Evolutionary conservation across 352 stramenopile species (phyloP).

Genomic region (Elongisporangium prolatum): DNA sequence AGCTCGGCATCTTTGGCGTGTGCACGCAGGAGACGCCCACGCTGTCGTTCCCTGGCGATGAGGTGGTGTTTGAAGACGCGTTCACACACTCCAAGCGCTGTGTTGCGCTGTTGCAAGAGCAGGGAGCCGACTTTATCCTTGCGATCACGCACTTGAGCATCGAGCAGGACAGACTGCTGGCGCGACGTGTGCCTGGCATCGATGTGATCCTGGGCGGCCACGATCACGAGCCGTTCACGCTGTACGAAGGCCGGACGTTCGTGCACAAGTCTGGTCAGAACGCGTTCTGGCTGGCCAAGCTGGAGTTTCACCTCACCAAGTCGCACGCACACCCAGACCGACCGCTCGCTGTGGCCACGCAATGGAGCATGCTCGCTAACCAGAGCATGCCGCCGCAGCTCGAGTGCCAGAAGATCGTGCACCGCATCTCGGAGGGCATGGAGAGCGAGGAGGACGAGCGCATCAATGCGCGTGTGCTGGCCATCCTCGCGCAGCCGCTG

Average conservation of each 20-base stretch:
- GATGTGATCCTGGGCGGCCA: slow-evolving; percentile 88
- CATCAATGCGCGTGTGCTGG: slow-evolving; percentile 44
- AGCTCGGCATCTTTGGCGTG: slow-evolving; percentile 67
- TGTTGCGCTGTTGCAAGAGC: slow-evolving; percentile 48
- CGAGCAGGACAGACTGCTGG: slow-evolving; percentile 66
- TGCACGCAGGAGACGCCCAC: slow-evolving; percentile 61
- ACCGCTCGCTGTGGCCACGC: slow-evolving; percentile 42
- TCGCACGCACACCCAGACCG: slow-evolving; percentile 28
- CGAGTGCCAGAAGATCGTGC: slow-evolving; percentile 60
- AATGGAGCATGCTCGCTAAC: slow-evolving; percentile 85
- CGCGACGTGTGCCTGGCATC: slow-evolving; percentile 56
- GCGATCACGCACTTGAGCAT: slow-evolving; percentile 83
- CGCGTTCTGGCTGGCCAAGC: slow-evolving; percentile 76
- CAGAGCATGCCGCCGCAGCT: slow-evolving; percentile 45
- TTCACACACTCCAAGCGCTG: slow-evolving; percentile 42
- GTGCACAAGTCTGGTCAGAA: slow-evolving; percentile 91
- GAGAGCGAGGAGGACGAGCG: slow-evolving; percentile 42
- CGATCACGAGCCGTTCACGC: slow-evolving; percentile 88
- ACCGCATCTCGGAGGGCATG: slow-evolving; percentile 65
- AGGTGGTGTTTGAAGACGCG: slow-evolving; percentile 47
- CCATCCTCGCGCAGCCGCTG: slow-evolving; percentile 41
- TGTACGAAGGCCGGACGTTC: slow-evolving; percentile 76
- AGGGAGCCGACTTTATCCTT: slow-evolving; percentile 80
- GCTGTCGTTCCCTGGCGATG: slow-evolving; percentile 22
- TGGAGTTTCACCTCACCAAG: slow-evolving; percentile 70